phyloP scores from a whole-genome alignment of 73 alveolate genomes.

The Tetrahymena thermophila region DNA sequence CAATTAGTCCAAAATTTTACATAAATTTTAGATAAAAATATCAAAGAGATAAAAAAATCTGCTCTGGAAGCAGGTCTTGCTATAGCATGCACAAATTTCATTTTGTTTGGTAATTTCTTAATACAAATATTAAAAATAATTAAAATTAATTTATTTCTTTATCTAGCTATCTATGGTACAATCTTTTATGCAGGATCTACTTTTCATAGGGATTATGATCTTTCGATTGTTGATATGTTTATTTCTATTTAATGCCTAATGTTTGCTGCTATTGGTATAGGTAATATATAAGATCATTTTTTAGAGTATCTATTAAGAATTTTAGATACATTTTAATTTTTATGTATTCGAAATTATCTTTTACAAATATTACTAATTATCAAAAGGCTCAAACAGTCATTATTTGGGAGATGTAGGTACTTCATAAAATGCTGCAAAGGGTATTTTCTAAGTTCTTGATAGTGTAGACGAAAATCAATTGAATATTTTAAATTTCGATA shows the following conservation, averaged over 20 bases:
- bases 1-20: background rate
- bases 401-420: conserved; percentile 1
- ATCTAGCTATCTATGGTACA: background rate
- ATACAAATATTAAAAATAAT: background rate
- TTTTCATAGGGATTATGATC: background rate
- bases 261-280: conserved; percentile 14
- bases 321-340: too few relatives aligned
- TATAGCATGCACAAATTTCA: background rate
- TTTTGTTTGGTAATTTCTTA: background rate
- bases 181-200: conserved; percentile 7
- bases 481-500: background rate
- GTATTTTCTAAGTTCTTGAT: conserved; percentile 2
- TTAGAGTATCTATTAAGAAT: too few relatives aligned
- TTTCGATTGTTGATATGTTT: conserved; percentile 5
- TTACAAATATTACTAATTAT: background rate
- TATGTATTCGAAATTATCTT: too few relatives aligned
- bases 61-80: background rate
- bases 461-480: background rate
- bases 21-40: background rate
- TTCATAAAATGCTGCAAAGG: background rate
- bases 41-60: background rate
- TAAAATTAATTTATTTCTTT: background rate
- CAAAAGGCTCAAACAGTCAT: background rate
- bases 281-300: too few relatives aligned
- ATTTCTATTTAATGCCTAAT: background rate